Evolutionary conservation across 108 stramenopile species (phyloP).

Genomic region (Mediolabrus comicus): DNA sequence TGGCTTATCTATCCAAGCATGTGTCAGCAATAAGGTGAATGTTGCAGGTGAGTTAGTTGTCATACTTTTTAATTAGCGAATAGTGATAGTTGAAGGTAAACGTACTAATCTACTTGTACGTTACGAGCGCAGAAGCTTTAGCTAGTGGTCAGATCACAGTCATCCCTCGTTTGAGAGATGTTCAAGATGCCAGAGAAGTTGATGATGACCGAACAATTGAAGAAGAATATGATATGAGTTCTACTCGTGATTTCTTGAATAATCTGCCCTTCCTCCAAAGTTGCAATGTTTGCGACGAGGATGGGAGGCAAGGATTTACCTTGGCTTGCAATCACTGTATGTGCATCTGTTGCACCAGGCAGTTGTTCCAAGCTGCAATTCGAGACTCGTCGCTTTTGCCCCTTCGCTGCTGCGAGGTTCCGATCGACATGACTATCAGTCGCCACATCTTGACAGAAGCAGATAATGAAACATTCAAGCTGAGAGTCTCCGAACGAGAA

Average conservation of each 20-base stretch:
- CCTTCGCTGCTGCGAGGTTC: slow-evolving; percentile 54
- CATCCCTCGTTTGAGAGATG: not conserved
- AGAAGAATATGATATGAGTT: slow-evolving; percentile 3
- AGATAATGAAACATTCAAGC: slow-evolving; percentile 15
- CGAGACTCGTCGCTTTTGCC: slow-evolving; percentile 49
- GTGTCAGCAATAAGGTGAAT: slow-evolving; percentile 36
- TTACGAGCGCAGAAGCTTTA: slow-evolving; percentile 7
- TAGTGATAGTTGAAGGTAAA: not conserved
- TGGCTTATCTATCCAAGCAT: slow-evolving; percentile 35
- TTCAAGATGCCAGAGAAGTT: not conserved
- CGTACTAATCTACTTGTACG: not conserved
- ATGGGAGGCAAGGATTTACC: slow-evolving; percentile 21
- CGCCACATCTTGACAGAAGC: slow-evolving; percentile 15
- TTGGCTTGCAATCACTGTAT: slow-evolving; percentile 45
- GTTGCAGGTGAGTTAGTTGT: slow-evolving; percentile 34
- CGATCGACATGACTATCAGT: slow-evolving; percentile 52
- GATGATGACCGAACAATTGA: slow-evolving; percentile 1
- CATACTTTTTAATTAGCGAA: not conserved
- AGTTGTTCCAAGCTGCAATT: slow-evolving; percentile 39
- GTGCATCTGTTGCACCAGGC: slow-evolving; percentile 39
- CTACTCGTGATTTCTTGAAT: slow-evolving; percentile 4
- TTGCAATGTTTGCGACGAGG: slow-evolving; percentile 50
- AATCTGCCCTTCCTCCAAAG: slow-evolving; percentile 28
- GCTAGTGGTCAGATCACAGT: slow-evolving; percentile 30
- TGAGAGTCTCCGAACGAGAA: slow-evolving; percentile 29